Evolutionary conservation across 495 filamentous ascomycete genomes (phyloP).

Genomic region (Pseudomonodictys pantanalensis): DNA sequence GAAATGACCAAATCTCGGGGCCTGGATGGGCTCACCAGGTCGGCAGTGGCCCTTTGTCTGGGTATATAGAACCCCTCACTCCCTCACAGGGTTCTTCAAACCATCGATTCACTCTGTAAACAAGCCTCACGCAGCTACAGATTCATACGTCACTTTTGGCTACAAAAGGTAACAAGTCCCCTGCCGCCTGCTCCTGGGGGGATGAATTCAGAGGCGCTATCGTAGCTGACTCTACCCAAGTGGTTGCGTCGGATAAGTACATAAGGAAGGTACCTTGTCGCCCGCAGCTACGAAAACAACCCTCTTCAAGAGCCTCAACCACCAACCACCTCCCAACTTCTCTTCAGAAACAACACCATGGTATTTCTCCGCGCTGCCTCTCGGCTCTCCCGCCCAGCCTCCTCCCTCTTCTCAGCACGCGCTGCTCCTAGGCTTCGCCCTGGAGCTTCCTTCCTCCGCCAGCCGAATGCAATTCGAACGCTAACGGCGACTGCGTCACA

Average conservation of each 20-base stretch:
- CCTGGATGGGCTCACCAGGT: conserved; percentile 8
- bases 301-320: not conserved
- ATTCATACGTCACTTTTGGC: conserved; percentile 15
- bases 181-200: too few species aligned
- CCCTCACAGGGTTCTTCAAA: not conserved
- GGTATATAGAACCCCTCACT: conserved; percentile 10
- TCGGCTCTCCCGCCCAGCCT: conserved; percentile 58
- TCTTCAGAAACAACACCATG: conserved; percentile 51
- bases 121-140: not conserved
- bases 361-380: conserved; percentile 65
- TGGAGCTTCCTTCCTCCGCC: conserved; percentile 38
- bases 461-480: conserved; percentile 45
- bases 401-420: conserved; percentile 51
- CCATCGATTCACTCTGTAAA: not conserved
- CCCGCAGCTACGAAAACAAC: too few species aligned
- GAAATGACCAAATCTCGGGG: conserved; percentile 16
- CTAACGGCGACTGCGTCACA: conserved; percentile 56
- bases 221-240: too few species aligned
- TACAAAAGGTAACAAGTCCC: conserved; percentile 24
- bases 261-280: too few species aligned
- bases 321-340: conserved; percentile 14
- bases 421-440: conserved; percentile 40
- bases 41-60: not conserved
- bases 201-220: too few species aligned
- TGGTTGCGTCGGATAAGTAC: too few species aligned